Conservation (phyloP, 148 eudicot species). For the Agrostemma githago region DNA sequence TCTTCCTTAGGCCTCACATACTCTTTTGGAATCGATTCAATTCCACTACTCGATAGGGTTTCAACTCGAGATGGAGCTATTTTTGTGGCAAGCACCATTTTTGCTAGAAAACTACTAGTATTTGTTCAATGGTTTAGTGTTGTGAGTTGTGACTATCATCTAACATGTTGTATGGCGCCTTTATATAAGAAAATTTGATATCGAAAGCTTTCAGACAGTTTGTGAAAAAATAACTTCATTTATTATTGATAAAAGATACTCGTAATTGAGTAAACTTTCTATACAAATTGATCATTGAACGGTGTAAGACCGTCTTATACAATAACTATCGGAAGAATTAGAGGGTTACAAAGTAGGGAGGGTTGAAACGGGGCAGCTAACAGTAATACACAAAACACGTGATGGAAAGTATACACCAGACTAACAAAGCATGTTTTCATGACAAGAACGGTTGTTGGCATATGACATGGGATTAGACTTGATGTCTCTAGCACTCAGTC, state of each 20-base stretch:
- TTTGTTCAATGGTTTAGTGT: slow-evolving; percentile 2
- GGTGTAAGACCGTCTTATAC: too few relatives aligned
- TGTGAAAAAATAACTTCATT: not conserved
- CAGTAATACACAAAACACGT: slow-evolving; percentile 7
- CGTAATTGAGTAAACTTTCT: too few relatives aligned
- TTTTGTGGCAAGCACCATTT: slow-evolving; percentile 16
- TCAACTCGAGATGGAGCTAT: slow-evolving; percentile 52
- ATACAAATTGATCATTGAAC: too few relatives aligned
- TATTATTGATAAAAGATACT: not conserved
- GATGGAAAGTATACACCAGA: slow-evolving; percentile 15
- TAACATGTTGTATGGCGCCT: not conserved
- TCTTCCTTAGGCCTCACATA: slow-evolving; percentile 75
- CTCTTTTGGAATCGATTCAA: slow-evolving; percentile 73
- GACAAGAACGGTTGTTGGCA: slow-evolving; percentile 23
- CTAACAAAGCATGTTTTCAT: slow-evolving; percentile 11
- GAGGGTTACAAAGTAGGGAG: not conserved
- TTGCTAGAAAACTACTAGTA: not conserved
- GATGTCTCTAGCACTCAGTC: too few relatives aligned
- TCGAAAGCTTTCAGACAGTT: too few relatives aligned
- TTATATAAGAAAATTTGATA: not conserved
- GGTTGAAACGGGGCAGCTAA: not conserved
- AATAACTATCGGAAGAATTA: not conserved
- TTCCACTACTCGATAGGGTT: slow-evolving; percentile 61
- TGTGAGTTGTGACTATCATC: not conserved
- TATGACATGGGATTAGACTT: not conserved